Conservation (phyloP, 106 monocot species). For the Dendrobium chrysotoxum region DNA sequence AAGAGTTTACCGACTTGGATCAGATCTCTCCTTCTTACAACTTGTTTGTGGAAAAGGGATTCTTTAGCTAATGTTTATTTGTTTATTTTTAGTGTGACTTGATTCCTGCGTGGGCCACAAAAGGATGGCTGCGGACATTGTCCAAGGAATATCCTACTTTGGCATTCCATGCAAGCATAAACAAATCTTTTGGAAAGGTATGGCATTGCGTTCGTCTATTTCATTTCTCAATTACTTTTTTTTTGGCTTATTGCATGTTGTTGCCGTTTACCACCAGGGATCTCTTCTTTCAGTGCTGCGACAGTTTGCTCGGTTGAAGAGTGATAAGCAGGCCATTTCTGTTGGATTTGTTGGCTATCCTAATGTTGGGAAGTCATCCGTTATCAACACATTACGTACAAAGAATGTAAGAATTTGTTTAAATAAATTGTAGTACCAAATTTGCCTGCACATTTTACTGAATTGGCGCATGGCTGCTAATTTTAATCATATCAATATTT, state of each 20-base stretch:
- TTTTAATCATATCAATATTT: background rate
- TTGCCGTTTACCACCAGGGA: conserved; percentile 34
- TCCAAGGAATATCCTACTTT: conserved; percentile 89
- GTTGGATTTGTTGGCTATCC: conserved; percentile 99
- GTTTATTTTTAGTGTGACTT: conserved; percentile 70
- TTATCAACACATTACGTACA: conserved; percentile 86
- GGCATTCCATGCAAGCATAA: conserved; percentile 96
- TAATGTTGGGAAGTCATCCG: conserved; percentile 99
- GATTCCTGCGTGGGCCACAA: conserved; percentile 91
- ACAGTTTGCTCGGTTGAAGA: conserved; percentile 90
- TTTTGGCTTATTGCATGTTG: background rate
- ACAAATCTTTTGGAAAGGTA: conserved; percentile 94
- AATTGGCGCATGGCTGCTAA: background rate
- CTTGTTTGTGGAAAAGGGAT: conserved; percentile 1
- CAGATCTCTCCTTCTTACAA: background rate
- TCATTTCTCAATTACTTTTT: background rate
- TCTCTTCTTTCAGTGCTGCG: conserved; percentile 87
- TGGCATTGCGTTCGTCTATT: background rate
- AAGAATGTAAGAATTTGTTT: conserved; percentile 58
- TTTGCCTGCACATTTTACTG: background rate
- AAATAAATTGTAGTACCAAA: background rate
- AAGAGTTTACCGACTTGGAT: background rate
- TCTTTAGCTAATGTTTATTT: background rate
- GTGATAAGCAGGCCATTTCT: conserved; percentile 97
- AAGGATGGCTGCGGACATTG: conserved; percentile 85